Percentiles rank a stretch among this genome's conserved stretches.
Evolutionary conservation across 2,329 filamentous ascomycete species (phyloP).

Genomic region (Aspergillus jensenii): DNA sequence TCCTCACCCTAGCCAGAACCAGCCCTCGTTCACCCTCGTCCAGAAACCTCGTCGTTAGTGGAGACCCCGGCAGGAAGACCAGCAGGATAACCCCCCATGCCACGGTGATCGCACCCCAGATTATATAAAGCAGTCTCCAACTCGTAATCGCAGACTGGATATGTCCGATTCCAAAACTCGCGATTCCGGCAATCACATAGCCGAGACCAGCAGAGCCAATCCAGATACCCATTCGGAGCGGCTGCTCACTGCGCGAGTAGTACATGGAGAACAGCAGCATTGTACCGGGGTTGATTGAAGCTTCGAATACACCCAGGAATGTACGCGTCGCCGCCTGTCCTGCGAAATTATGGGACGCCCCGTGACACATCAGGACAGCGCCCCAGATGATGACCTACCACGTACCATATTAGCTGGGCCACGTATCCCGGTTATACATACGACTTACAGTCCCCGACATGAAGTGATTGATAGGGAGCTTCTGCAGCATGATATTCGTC

Average conservation of each 20-base stretch:
- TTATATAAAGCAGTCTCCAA: conserved; percentile 62
- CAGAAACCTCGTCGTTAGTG: conserved; percentile 46
- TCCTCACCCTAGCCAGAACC: conserved; percentile 53
- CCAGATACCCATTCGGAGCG: conserved; percentile 52
- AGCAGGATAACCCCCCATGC: conserved; percentile 38
- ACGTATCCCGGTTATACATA: neutral
- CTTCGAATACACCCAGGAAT: neutral
- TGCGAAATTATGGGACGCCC: neutral
- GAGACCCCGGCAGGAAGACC: conserved; percentile 45
- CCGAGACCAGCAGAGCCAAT: neutral
- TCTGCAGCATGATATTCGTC: conserved; percentile 26
- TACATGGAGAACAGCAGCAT: conserved; percentile 57
- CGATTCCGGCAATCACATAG: conserved; percentile 34
- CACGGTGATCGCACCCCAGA: conserved; percentile 47
- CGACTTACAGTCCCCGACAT: neutral
- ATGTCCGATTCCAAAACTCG: conserved; percentile 61
- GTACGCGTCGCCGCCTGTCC: neutral
- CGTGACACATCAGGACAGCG: conserved; percentile 9
- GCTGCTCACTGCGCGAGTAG: conserved; percentile 51
- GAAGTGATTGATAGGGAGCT: conserved; percentile 15
- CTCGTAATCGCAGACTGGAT: conserved; percentile 52
- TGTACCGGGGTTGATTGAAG: conserved; percentile 46
- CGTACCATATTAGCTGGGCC: neutral
- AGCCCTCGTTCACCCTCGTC: conserved; percentile 43
- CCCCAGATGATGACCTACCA: conserved; percentile 17